Conservation (phyloP, 2,329 filamentous ascomycete genomes). For the Daldinia sp. region DNA sequence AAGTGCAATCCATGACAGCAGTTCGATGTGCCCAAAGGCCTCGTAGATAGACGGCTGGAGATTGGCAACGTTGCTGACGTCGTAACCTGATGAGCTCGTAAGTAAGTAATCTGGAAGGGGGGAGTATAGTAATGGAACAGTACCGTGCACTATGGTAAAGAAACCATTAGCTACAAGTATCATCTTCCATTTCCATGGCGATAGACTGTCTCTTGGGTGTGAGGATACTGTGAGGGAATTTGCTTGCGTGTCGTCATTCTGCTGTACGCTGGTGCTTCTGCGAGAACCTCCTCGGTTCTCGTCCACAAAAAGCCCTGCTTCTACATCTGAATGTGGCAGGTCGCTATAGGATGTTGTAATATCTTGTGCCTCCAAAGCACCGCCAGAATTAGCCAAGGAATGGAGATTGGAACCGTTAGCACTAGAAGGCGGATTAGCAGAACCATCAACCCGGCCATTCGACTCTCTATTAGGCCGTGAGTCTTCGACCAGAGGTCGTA, state of each 20-base stretch:
- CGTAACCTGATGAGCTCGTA: slow-evolving; percentile 47
- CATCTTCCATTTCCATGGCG: slow-evolving; percentile 35
- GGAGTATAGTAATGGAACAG: neutral
- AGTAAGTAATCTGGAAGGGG: neutral
- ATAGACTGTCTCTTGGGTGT: slow-evolving; percentile 21
- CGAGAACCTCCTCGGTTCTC: neutral
- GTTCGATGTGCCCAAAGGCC: slow-evolving; percentile 52
- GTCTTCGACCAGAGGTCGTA: neutral
- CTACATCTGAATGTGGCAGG: neutral
- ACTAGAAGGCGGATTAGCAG: neutral
- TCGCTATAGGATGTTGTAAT: neutral
- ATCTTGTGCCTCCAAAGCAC: neutral
- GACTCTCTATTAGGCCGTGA: neutral
- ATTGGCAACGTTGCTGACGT: slow-evolving; percentile 58
- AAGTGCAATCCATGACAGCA: slow-evolving; percentile 52
- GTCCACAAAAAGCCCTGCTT: neutral
- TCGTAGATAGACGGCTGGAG: slow-evolving; percentile 66
- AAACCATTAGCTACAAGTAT: slow-evolving; percentile 36
- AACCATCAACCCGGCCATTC: neutral
- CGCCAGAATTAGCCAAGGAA: neutral
- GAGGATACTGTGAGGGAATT: neutral
- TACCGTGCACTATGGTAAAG: slow-evolving; percentile 38
- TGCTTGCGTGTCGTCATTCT: neutral
- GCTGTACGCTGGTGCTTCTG: neutral
- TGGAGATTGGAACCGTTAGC: too few relatives aligned